Percentiles rank a stretch among this genome's conserved stretches.
Evolutionary conservation across 331 rosid species (phyloP).

Genomic region (Rosa hybrid): DNA sequence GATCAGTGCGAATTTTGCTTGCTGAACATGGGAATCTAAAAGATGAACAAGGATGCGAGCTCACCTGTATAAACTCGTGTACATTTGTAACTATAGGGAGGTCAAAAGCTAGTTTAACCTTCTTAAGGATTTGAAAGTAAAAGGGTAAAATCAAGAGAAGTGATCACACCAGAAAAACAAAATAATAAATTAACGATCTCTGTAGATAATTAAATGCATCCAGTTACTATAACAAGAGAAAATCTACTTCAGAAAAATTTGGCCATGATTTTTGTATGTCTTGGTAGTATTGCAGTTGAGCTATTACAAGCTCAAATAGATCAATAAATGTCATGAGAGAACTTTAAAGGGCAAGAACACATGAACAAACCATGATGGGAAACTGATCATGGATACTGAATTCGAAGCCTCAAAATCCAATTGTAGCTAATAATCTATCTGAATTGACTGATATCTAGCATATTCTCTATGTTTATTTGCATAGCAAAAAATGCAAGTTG

Average conservation of each 20-base stretch:
- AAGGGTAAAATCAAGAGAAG: not conserved
- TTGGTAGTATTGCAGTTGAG: conserved; percentile 5
- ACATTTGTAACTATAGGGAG: conserved; percentile 91
- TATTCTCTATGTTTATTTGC: not conserved
- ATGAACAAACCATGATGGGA: not conserved
- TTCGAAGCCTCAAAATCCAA: not conserved
- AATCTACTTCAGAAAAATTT: not conserved
- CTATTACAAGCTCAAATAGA: not conserved
- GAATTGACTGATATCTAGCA: not conserved
- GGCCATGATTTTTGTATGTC: not conserved
- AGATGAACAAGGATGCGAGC: conserved; percentile 12
- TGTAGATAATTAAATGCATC: no score
- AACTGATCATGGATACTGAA: not conserved
- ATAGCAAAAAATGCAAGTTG: not conserved
- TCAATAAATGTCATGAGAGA: not conserved
- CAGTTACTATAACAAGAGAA: not conserved
- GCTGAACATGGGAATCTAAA: not conserved
- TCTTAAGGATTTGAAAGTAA: conserved; percentile 76
- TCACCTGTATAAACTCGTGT: conserved; percentile 78
- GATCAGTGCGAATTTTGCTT: conserved; percentile 11
- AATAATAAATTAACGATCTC: not conserved
- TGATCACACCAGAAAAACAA: not conserved
- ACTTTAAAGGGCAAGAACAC: not conserved
- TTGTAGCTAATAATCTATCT: not conserved
- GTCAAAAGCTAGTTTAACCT: conserved; percentile 85